A percentile compares a stretch with the other conserved stretches of the same genome.
Evolutionary conservation across 2,329 filamentous ascomycete species (phyloP).

Genomic region (Colletotrichum orchidophilum): DNA sequence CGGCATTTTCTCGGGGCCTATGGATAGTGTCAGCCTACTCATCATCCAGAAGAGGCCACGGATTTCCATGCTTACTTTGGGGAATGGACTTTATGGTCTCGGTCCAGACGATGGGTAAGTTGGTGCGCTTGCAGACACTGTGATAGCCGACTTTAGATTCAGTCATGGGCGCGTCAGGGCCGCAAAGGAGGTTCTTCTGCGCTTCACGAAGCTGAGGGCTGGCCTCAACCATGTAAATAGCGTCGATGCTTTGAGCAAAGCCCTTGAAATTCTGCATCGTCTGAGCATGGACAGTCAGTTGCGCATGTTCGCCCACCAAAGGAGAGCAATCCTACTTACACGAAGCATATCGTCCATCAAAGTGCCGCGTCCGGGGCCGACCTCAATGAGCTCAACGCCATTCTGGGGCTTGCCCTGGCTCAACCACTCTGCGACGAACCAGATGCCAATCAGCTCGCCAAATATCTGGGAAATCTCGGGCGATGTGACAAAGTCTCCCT

Average conservation of each 20-base stretch:
- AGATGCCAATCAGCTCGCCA: slow-evolving; percentile 91
- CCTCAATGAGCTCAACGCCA: slow-evolving; percentile 89
- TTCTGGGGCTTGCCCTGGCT: slow-evolving; percentile 79
- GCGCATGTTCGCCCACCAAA: neutral
- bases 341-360: slow-evolving; percentile 96
- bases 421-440: slow-evolving; percentile 97
- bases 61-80: slow-evolving; percentile 57
- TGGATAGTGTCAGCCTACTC: neutral
- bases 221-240: slow-evolving; percentile 96
- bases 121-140: slow-evolving; percentile 79
- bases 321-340: slow-evolving; percentile 58
- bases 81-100: slow-evolving; percentile 89
- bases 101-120: slow-evolving; percentile 85
- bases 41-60: slow-evolving; percentile 2
- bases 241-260: slow-evolving; percentile 80
- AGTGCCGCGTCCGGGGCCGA: slow-evolving; percentile 93
- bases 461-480: slow-evolving; percentile 98
- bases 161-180: slow-evolving; percentile 70
- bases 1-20: slow-evolving; percentile 76
- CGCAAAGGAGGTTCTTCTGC: slow-evolving; percentile 86
- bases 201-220: slow-evolving; percentile 79
- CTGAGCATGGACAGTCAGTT: slow-evolving; percentile 51
- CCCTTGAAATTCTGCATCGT: slow-evolving; percentile 85
- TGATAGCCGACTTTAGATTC: slow-evolving; percentile 79
- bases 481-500: slow-evolving; percentile 96